Evolutionary conservation across 1,284 basidiomycete genomes (phyloP).

Genomic region (Ustilago curta): DNA sequence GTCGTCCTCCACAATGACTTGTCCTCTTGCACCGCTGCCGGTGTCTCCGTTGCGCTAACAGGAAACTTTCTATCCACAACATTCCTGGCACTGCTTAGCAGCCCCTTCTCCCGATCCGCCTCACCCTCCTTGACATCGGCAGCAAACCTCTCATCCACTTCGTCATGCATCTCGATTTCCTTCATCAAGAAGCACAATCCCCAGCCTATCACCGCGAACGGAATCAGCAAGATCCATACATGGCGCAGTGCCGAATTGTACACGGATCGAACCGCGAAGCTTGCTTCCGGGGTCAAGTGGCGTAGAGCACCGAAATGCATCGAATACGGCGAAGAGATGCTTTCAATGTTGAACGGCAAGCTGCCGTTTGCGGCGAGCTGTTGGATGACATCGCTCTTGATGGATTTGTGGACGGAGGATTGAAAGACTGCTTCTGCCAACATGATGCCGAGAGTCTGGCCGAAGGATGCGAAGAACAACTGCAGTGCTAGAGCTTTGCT

Average conservation of each 20-base stretch:
- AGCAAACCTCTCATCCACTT: constrained; percentile 35
- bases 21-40: background rate
- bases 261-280: constrained; percentile 17
- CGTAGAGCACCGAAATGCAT: constrained; percentile 25
- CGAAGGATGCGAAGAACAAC: constrained; percentile 40
- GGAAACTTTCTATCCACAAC: too few species aligned
- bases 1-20: background rate
- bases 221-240: constrained; percentile 36
- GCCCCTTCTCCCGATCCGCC: constrained; percentile 13
- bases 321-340: constrained; percentile 34
- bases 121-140: constrained; percentile 8
- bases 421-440: constrained; percentile 48
- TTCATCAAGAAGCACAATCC: constrained; percentile 23
- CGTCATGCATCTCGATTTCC: constrained; percentile 44
- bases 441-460: constrained; percentile 51
- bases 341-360: constrained; percentile 36
- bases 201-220: constrained; percentile 31
- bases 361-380: constrained; percentile 23
- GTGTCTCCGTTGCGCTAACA: background rate
- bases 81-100: background rate
- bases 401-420: constrained; percentile 28
- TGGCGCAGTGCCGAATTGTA: constrained; percentile 21
- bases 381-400: constrained; percentile 25
- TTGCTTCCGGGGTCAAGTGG: constrained; percentile 12
- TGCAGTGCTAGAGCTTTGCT: constrained; percentile 30